phyloP scores from a whole-genome alignment of 2,329 filamentous ascomycete genomes.

The Colletotrichum theobromicola region DNA sequence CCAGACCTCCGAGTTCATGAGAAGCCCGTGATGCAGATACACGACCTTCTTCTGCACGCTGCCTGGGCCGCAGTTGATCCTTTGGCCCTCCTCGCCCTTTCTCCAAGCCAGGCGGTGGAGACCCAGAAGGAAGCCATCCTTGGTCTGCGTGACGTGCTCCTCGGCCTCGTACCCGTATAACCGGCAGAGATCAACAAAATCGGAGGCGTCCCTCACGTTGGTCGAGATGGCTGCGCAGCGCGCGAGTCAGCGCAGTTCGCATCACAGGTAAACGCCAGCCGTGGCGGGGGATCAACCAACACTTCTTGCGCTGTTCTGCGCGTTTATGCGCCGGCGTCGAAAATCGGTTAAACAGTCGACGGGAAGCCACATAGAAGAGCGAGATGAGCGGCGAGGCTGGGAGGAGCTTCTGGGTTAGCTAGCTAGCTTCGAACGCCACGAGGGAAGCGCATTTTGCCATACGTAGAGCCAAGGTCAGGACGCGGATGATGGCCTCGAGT shows the following conservation, averaged over 20 bases:
- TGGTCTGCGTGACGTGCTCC: constrained; percentile 94
- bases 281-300: constrained; percentile 36
- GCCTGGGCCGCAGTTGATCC: constrained; percentile 74
- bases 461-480: constrained; percentile 90
- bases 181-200: constrained; percentile 93
- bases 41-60: constrained; percentile 83
- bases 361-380: constrained; percentile 83
- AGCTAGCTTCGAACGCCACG: not conserved
- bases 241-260: constrained; percentile 56
- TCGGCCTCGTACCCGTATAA: constrained; percentile 92
- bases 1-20: constrained; percentile 99
- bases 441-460: constrained; percentile 37
- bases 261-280: not conserved
- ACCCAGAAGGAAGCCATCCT: constrained; percentile 90
- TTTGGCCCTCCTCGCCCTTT: constrained; percentile 78
- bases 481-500: constrained; percentile 81
- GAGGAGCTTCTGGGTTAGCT: constrained; percentile 21
- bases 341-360: constrained; percentile 80
- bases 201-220: constrained; percentile 84
- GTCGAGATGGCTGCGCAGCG: constrained; percentile 67
- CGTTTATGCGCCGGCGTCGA: constrained; percentile 73
- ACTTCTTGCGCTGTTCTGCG: constrained; percentile 71
- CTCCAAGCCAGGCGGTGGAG: constrained; percentile 86
- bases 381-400: constrained; percentile 79
- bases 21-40: constrained; percentile 92